A percentile compares a stretch with the other conserved stretches of the same genome.
phyloP scores from a whole-genome alignment of 2,329 filamentous ascomycete species.

The Lizonia empirigonia region DNA sequence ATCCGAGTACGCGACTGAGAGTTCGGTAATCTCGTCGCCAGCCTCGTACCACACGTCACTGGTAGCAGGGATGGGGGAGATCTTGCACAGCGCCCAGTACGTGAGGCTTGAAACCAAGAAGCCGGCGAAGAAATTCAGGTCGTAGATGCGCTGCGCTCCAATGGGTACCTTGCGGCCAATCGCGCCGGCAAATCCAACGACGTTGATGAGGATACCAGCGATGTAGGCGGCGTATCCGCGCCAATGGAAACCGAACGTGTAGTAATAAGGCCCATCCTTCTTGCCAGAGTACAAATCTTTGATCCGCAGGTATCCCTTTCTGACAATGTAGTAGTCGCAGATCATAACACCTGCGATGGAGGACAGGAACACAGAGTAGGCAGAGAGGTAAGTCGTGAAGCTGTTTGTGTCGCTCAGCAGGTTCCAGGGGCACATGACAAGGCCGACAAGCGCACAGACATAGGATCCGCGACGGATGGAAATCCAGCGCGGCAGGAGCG shows the following conservation, averaged over 20 bases:
- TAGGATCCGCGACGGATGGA: slow-evolving; percentile 88
- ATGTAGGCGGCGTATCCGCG: slow-evolving; percentile 84
- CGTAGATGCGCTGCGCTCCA: slow-evolving; percentile 85
- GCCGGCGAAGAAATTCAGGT: slow-evolving; percentile 87
- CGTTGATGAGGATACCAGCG: slow-evolving; percentile 82
- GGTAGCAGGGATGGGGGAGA: slow-evolving; percentile 75
- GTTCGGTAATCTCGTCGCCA: slow-evolving; percentile 50
- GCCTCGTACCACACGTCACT: slow-evolving; percentile 81
- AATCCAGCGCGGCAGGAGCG: slow-evolving; percentile 77
- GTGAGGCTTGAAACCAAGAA: slow-evolving; percentile 70
- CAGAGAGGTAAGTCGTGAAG: slow-evolving; percentile 89
- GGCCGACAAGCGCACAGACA: slow-evolving; percentile 77
- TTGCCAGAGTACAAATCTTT: slow-evolving; percentile 78
- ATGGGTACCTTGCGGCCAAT: slow-evolving; percentile 73
- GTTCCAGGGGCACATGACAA: slow-evolving; percentile 88
- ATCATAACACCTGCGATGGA: slow-evolving; percentile 92
- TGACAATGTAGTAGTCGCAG: slow-evolving; percentile 84
- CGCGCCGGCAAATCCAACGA: slow-evolving; percentile 87
- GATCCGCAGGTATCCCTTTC: slow-evolving; percentile 79
- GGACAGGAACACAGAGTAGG: slow-evolving; percentile 92
- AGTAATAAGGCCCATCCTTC: slow-evolving; percentile 73
- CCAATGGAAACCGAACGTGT: slow-evolving; percentile 76
- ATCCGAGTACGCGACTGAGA: slow-evolving; percentile 34
- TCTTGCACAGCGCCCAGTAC: slow-evolving; percentile 73
- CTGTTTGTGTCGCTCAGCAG: slow-evolving; percentile 75